A percentile compares a stretch with the other conserved stretches of the same genome.
Evolutionary conservation across 306 rosid genomes (phyloP).

Genomic region (Macrotyloma uniflorum): DNA sequence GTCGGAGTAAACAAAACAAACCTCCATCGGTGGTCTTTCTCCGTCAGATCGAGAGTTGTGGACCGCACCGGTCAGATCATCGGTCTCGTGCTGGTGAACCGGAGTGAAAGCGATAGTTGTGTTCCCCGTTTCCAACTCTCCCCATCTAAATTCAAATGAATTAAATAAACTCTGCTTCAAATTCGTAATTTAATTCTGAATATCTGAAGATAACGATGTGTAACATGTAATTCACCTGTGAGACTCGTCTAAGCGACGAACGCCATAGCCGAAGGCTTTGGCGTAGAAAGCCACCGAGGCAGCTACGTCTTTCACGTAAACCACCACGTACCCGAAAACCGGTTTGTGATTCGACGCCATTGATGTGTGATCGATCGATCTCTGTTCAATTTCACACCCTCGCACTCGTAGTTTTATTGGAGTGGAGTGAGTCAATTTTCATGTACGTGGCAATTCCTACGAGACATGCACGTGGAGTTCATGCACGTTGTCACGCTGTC

Average conservation of each 20-base stretch:
- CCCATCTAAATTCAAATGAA: slow-evolving; percentile 59
- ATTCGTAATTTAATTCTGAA: neutral
- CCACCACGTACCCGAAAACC: slow-evolving; percentile 63
- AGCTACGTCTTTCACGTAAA: slow-evolving; percentile 75
- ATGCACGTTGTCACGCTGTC: neutral
- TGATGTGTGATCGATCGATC: neutral
- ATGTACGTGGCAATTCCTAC: neutral
- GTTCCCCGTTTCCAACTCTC: slow-evolving; percentile 78
- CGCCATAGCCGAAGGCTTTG: slow-evolving; percentile 70
- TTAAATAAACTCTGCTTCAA: neutral
- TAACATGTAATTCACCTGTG: slow-evolving; percentile 48
- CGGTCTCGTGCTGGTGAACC: slow-evolving; percentile 74
- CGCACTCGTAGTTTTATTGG: neutral
- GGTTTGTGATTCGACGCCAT: slow-evolving; percentile 63
- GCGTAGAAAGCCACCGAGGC: slow-evolving; percentile 69
- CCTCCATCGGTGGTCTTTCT: slow-evolving; percentile 65
- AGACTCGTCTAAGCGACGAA: slow-evolving; percentile 81
- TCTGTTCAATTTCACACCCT: neutral
- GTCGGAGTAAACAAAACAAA: slow-evolving; percentile 69
- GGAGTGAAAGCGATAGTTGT: slow-evolving; percentile 92
- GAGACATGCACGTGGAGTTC: neutral
- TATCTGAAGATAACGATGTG: neutral
- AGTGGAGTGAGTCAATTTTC: neutral
- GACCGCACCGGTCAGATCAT: slow-evolving; percentile 67
- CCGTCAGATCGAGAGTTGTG: slow-evolving; percentile 41